Percentiles rank a stretch among this genome's conserved stretches.
Conservation (phyloP, 2,329 filamentous ascomycete genomes). For the Trichoderma citrinoviride region DNA sequence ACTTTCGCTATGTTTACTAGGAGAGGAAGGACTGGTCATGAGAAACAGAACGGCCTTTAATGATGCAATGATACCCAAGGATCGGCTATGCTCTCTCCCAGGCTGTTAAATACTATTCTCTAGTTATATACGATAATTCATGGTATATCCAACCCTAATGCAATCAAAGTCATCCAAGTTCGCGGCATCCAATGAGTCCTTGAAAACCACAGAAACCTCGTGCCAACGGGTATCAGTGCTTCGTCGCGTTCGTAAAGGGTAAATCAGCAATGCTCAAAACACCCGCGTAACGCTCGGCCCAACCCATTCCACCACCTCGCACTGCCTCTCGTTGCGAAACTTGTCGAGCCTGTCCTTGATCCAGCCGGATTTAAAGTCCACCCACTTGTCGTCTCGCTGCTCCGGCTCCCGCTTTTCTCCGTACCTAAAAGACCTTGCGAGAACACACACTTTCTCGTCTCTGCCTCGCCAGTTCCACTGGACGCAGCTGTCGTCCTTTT, state of each 20-base stretch:
- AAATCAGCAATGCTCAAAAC: constrained; percentile 12
- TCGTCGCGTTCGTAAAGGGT: not conserved
- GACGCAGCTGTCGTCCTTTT: constrained; percentile 29
- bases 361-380: constrained; percentile 36
- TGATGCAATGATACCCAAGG: not conserved
- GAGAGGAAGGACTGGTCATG: not conserved
- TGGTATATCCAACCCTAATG: not conserved
- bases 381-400: constrained; percentile 29
- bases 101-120: not conserved
- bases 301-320: constrained; percentile 34
- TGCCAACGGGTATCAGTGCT: not conserved
- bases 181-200: not conserved
- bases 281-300: constrained; percentile 29
- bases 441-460: constrained; percentile 33
- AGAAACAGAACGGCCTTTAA: not conserved
- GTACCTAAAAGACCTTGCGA: constrained; percentile 32
- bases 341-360: constrained; percentile 28
- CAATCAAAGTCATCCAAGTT: constrained; percentile 3
- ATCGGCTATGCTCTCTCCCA: not conserved
- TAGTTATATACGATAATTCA: not conserved
- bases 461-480: constrained; percentile 35
- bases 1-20: constrained; percentile 57
- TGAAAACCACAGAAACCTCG: not conserved
- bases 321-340: constrained; percentile 30
- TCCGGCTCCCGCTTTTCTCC: constrained; percentile 28